Conservation (phyloP, 108 stramenopile species). For the Skeletonema menzelii region DNA sequence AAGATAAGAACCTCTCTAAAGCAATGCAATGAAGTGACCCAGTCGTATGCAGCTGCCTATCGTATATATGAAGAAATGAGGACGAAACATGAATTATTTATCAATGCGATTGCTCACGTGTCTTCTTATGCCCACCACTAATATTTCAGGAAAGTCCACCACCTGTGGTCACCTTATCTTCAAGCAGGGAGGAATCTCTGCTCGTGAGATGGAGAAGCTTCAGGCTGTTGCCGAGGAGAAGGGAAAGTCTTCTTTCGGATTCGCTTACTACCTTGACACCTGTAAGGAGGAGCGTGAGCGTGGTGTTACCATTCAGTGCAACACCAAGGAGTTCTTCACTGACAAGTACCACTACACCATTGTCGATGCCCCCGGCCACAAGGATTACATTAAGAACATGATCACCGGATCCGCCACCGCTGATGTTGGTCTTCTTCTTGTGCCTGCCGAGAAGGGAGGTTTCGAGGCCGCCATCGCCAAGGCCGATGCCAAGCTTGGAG, state of each 20-base stretch:
- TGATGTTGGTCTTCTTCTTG: slow-evolving; percentile 78
- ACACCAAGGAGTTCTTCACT: slow-evolving; percentile 87
- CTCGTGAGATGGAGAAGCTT: slow-evolving; percentile 80
- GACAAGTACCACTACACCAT: slow-evolving; percentile 83
- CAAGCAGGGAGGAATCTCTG: slow-evolving; percentile 76
- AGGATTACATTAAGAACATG: slow-evolving; percentile 90
- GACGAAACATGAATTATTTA: background rate
- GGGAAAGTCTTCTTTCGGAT: slow-evolving; percentile 81
- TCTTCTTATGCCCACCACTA: background rate
- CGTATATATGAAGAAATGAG: background rate
- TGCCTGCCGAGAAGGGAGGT: slow-evolving; percentile 84
- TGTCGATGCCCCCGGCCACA: slow-evolving; percentile 81
- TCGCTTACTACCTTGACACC: slow-evolving; percentile 83
- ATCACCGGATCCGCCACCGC: slow-evolving; percentile 81
- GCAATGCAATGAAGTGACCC: background rate
- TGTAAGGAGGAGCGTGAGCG: slow-evolving; percentile 83
- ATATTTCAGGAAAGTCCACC: slow-evolving; percentile 53
- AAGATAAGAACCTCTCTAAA: no score
- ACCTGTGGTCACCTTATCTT: slow-evolving; percentile 82
- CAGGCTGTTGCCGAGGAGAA: slow-evolving; percentile 70
- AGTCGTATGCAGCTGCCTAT: background rate
- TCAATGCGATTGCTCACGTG: background rate
- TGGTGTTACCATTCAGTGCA: slow-evolving; percentile 80
- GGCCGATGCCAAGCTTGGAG: slow-evolving; percentile 77
- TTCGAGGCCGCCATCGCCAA: slow-evolving; percentile 89